Evolutionary conservation across 805 yeast genomes (phyloP).

Genomic region (Suhomyces sp.): DNA sequence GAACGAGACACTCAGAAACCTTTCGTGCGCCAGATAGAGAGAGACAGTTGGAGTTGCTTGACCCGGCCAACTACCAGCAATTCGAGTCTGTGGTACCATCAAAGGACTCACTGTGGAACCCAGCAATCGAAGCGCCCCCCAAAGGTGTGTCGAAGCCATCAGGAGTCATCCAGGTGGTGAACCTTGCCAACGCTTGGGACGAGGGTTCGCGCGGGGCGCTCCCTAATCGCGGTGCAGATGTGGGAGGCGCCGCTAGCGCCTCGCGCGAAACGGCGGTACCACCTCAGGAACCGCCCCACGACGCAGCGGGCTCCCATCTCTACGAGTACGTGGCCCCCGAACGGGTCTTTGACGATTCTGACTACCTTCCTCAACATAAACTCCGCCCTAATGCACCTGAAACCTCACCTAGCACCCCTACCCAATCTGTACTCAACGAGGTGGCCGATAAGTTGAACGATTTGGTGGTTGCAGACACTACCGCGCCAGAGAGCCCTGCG

Average conservation of each 20-base stretch:
- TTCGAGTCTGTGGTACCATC: slow-evolving; percentile 11
- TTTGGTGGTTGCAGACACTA: slow-evolving; percentile 7
- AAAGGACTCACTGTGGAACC: slow-evolving; percentile 40
- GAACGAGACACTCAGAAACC: slow-evolving; percentile 6
- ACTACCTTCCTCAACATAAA: slow-evolving; percentile 29
- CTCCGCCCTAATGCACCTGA: slow-evolving; percentile 5
- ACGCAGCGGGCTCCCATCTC: background rate
- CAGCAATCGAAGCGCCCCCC: slow-evolving; percentile 45
- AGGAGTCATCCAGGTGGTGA: slow-evolving; percentile 10
- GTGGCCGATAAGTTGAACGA: slow-evolving; percentile 10
- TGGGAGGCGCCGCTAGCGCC: background rate
- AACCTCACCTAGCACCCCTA: background rate
- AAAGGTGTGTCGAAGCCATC: slow-evolving; percentile 2
- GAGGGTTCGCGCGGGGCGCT: background rate
- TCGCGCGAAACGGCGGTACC: background rate
- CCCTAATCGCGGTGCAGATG: background rate
- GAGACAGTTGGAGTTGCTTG: slow-evolving; percentile 16
- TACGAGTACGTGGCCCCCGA: slow-evolving; percentile 19
- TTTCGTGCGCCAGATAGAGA: background rate
- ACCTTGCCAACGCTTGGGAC: slow-evolving; percentile 28
- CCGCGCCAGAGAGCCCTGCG: background rate
- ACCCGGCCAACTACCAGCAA: slow-evolving; percentile 30
- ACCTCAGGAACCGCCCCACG: background rate
- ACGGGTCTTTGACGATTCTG: slow-evolving; percentile 28
- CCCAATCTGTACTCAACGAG: slow-evolving; percentile 1